These are phyloP conservation scores for Tricharina praecox DNA, from an alignment of 495 filamentous ascomycete genomes.

Conservation along the genomic window DNA sequence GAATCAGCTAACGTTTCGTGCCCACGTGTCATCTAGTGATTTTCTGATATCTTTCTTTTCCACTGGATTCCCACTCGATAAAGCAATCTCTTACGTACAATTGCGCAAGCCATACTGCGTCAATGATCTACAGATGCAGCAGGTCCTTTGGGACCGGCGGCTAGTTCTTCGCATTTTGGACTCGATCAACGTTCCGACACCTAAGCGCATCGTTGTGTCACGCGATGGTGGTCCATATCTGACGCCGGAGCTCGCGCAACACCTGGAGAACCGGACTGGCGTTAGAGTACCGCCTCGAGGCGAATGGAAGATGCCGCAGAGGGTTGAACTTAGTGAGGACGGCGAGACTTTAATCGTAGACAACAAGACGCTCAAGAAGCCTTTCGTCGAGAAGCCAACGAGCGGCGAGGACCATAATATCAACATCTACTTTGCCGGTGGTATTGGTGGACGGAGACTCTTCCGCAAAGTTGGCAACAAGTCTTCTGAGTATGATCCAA, in stretches of 20 bases:
- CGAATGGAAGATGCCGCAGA: constrained; percentile 32
- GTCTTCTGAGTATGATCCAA: constrained; percentile 77
- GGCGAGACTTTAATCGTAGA: constrained; percentile 79
- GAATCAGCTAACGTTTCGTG: constrained; percentile 4
- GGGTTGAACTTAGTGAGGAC: constrained; percentile 68
- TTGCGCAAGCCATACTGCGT: constrained; percentile 89
- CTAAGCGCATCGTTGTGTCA: constrained; percentile 78
- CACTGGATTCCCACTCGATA: constrained; percentile 90
- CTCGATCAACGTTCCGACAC: constrained; percentile 72
- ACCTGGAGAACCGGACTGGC: constrained; percentile 62
- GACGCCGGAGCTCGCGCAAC: constrained; percentile 56
- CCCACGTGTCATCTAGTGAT: constrained; percentile 37
- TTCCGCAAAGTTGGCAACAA: constrained; percentile 98
- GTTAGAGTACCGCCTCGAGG: constrained; percentile 46
- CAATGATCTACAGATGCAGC: constrained; percentile 96
- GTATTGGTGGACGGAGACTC: constrained; percentile 75
- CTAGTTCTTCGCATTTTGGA: constrained; percentile 78
- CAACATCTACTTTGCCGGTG: constrained; percentile 85
- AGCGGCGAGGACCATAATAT: constrained; percentile 98
- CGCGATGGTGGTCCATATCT: constrained; percentile 79
- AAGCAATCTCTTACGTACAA: constrained; percentile 84
- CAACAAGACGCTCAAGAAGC: constrained; percentile 64
- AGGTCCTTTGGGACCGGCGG: constrained; percentile 88
- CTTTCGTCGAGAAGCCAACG: constrained; percentile 96
- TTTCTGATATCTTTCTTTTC: constrained; percentile 97